Percentiles rank a stretch among this genome's conserved stretches.
Evolutionary conservation across 176 grass and related monocot genomes (phyloP).

Genomic region (Cenchrus fungigraminus): DNA sequence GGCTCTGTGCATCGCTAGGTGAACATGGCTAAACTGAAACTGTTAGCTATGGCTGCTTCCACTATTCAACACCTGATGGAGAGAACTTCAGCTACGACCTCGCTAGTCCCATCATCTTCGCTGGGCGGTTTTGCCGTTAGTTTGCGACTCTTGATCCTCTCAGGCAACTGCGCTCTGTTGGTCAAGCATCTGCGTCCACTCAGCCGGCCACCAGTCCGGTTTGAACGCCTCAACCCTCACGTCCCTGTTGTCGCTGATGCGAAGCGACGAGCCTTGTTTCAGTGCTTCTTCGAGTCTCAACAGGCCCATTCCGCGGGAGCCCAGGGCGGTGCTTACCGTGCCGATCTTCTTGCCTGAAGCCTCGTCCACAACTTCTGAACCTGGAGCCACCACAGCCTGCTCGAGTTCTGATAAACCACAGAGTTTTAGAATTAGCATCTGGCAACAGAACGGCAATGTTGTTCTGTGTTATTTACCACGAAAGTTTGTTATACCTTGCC

Average conservation of each 20-base stretch:
- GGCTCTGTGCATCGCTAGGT: not conserved
- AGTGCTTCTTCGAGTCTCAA: slow-evolving; percentile 66
- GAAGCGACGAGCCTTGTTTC: slow-evolving; percentile 39
- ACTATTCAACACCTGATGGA: not conserved
- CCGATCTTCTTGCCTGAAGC: slow-evolving; percentile 75
- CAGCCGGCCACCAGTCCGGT: slow-evolving; percentile 88
- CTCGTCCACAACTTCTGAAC: slow-evolving; percentile 63
- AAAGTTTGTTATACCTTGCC: slow-evolving; percentile 51
- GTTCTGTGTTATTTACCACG: not conserved
- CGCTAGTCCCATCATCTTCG: not conserved
- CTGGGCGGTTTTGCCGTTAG: not conserved
- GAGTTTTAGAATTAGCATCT: not conserved
- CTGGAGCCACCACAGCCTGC: slow-evolving; percentile 49
- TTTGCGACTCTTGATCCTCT: not conserved
- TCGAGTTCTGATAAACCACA: slow-evolving; percentile 56
- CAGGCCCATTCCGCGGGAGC: slow-evolving; percentile 70
- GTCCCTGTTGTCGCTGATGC: slow-evolving; percentile 45
- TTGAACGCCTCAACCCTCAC: slow-evolving; percentile 61
- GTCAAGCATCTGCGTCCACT: slow-evolving; percentile 64
- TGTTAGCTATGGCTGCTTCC: not conserved
- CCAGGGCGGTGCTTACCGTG: slow-evolving; percentile 61
- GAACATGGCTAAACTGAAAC: not conserved
- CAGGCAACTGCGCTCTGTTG: slow-evolving; percentile 54
- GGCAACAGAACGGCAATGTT: not conserved
- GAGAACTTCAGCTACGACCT: not conserved